phyloP scores from a whole-genome alignment of 371 early-diverging fungal species.

The Smittium mucronatum region DNA sequence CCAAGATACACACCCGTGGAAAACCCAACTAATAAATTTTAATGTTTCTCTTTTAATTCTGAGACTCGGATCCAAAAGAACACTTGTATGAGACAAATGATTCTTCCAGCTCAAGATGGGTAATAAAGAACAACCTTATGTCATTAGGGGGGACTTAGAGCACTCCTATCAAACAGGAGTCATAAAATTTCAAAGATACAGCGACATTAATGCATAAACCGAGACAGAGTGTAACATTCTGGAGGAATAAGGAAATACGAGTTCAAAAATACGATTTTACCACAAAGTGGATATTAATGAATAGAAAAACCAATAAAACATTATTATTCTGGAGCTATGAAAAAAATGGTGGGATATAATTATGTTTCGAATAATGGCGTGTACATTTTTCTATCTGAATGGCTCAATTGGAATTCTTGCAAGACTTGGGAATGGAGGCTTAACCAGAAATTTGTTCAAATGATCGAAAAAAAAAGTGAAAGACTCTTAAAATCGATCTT shows the following conservation, averaged over 20 bases:
- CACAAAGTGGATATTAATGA: background rate
- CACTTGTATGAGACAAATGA: background rate
- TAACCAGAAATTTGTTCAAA: background rate
- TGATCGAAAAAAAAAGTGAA: background rate
- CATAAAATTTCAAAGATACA: background rate
- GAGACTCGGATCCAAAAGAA: background rate
- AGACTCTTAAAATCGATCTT: background rate
- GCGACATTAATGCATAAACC: background rate
- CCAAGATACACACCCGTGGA: conserved; percentile 2
- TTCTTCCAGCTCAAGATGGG: conserved; percentile 6
- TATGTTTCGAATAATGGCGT: background rate
- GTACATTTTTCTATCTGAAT: background rate
- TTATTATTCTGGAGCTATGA: background rate
- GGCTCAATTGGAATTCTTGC: background rate
- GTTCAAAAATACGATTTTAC: background rate
- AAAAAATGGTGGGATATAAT: conserved; percentile 1
- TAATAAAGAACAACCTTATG: background rate
- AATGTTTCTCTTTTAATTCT: background rate
- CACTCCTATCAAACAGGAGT: background rate
- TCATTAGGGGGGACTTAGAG: background rate
- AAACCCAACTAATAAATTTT: background rate
- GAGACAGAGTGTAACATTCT: background rate
- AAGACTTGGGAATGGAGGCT: conserved; percentile 2
- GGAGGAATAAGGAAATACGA: background rate
- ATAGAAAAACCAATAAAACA: background rate